Base-by-base conservation (phyloP, 257 asterid species). In the Plantago major region DNA sequence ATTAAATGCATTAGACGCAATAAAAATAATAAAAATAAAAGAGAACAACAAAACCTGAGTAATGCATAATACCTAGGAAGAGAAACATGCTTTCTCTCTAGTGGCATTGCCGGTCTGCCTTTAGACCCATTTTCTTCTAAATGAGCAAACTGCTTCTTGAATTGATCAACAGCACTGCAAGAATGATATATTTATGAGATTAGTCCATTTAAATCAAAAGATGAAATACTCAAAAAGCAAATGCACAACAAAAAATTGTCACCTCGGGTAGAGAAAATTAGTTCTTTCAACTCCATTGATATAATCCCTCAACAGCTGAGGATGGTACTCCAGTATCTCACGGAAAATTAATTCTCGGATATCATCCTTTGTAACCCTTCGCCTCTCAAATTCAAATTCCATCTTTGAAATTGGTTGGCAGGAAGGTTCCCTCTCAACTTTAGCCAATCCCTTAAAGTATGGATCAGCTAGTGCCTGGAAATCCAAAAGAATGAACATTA, bases 301-400 rank as follows among this genome's bases (percentile, higher is more conserved):
- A 81, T 88, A 89, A 69, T 92, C 98, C 83, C 78, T 88, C 74
- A 86, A 82, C 65, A 91, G 68, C 64, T 91, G 88, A 63, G 98
- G 98, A 74, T 91, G 95, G 70, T 86, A 88, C 78, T 91, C 98
- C 66, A 91, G 63, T 44, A 91, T 83, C 79, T 91, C 97, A 64
- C 95, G 85, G 68, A 70, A 91, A 71, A 91, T 82, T 62, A 91
- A 60, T 60, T 91, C 97, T 78, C 94, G 79, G 44, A 91, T 57
- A 66, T 88, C 98, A 44, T 91, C 98, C 81, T 86, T 86, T 22
- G 96, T 84, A 68, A 86, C 71, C 76, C 89, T 81, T 65, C 93
- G 80, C 46, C 86, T 70, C 75, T 92, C 98, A 52, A 92, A 92
- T 71, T 86, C 98, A 80, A 92, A 92, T 79, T 92, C 98, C 63